Evolutionary conservation across 2,329 filamentous ascomycete genomes (phyloP).

Genomic region (Fusarium nelsonii): DNA sequence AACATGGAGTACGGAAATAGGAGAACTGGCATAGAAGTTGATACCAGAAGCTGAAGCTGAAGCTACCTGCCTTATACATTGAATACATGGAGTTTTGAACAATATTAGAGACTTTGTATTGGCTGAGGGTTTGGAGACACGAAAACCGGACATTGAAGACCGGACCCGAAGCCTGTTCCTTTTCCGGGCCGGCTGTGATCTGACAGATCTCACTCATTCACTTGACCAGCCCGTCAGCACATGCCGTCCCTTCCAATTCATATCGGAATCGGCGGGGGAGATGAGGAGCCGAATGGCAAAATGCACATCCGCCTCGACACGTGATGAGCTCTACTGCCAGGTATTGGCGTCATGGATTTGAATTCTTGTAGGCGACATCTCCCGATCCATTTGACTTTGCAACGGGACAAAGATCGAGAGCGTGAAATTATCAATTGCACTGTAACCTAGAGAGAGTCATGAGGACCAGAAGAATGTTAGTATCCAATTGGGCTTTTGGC

Average conservation of each 20-base stretch:
- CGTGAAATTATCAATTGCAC: neutral
- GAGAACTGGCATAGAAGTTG: slow-evolving; percentile 12
- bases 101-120: neutral
- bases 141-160: slow-evolving; percentile 40
- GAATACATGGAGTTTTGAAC: neutral
- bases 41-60: neutral
- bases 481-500: slow-evolving; percentile 28
- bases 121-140: neutral
- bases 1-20: neutral
- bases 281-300: slow-evolving; percentile 40
- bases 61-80: slow-evolving; percentile 3
- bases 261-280: slow-evolving; percentile 31
- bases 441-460: neutral
- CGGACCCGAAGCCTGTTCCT: slow-evolving; percentile 20
- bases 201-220: neutral
- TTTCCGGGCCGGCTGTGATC: slow-evolving; percentile 27
- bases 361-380: slow-evolving; percentile 28
- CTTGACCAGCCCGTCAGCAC: slow-evolving; percentile 28
- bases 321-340: slow-evolving; percentile 34
- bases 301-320: slow-evolving; percentile 43
- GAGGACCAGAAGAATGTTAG: neutral
- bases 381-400: slow-evolving; percentile 29
- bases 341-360: slow-evolving; percentile 43
- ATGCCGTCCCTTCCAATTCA: slow-evolving; percentile 38
- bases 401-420: slow-evolving; percentile 12